These are phyloP conservation scores for Micractinium conductrix DNA, from an alignment of 139 green algal genomes.

Conservation along the genomic window DNA sequence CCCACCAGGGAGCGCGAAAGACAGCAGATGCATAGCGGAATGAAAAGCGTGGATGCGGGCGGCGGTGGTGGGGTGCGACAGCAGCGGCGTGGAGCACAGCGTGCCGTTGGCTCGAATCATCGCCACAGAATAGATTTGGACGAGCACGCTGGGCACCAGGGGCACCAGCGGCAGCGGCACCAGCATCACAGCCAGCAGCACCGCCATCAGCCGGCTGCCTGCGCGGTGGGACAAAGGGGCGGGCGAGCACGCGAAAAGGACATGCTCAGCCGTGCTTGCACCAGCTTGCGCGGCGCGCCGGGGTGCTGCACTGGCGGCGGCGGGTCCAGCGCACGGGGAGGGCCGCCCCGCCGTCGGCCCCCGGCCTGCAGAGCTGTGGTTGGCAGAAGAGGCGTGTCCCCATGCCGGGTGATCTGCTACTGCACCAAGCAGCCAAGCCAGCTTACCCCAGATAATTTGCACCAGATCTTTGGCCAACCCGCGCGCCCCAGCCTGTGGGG, in stretches of 20 bases:
- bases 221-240: neutral
- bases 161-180: conserved; percentile 14
- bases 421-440: neutral
- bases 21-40: neutral
- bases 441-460: neutral
- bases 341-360: no score
- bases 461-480: neutral
- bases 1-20: neutral
- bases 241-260: neutral
- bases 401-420: no score
- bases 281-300: neutral
- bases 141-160: neutral
- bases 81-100: neutral
- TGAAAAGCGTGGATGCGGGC: neutral
- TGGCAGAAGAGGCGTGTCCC: no score
- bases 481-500: neutral
- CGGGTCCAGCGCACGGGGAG: neutral
- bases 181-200: neutral
- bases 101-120: neutral
- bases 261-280: no score
- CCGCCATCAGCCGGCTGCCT: neutral
- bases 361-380: no score
- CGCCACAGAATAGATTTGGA: neutral
- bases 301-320: neutral
- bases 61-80: neutral